These are phyloP conservation scores for Xylaria venustula DNA, from an alignment of 495 filamentous ascomycete genomes.

Conservation along the genomic window DNA sequence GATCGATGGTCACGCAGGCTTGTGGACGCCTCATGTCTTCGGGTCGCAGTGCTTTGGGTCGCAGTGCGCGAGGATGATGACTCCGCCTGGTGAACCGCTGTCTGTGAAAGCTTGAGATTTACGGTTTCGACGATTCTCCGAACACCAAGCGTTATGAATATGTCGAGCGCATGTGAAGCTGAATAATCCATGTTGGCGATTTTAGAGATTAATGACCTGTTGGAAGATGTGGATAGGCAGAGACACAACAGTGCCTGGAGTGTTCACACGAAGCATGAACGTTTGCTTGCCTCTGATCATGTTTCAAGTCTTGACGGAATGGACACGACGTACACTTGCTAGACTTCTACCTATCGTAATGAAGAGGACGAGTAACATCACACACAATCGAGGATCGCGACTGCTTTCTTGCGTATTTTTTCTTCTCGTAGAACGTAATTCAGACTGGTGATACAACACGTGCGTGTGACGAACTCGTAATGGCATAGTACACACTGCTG, in stretches of 20 bases:
- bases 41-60: background rate
- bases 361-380: too few species aligned
- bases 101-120: background rate
- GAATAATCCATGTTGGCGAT: background rate
- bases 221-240: background rate
- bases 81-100: constrained; percentile 1
- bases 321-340: background rate
- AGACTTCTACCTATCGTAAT: background rate
- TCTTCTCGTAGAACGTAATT: background rate
- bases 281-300: too few species aligned
- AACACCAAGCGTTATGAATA: background rate
- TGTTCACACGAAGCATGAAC: too few species aligned
- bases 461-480: background rate
- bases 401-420: too few species aligned
- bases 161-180: background rate
- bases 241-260: too few species aligned
- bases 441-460: background rate
- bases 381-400: too few species aligned
- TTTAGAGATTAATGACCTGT: too few species aligned
- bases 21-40: too few species aligned
- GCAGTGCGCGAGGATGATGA: background rate
- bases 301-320: too few species aligned
- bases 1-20: too few species aligned
- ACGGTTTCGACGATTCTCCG: background rate
- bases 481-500: background rate